Base-by-base conservation (phyloP, 192 early-diverging fungal genomes). In the Coemansia sp. region DNA sequence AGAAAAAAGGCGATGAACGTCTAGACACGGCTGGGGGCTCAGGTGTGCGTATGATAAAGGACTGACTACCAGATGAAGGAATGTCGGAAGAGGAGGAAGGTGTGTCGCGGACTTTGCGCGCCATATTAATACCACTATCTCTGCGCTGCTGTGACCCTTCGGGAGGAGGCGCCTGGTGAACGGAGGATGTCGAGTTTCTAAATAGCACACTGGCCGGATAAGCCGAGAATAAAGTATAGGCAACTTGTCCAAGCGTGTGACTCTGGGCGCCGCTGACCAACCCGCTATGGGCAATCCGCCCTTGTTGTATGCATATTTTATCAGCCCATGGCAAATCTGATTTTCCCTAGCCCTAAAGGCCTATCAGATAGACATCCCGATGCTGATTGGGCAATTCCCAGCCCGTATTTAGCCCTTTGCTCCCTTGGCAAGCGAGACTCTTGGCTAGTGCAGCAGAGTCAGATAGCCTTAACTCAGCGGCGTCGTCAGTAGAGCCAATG, bases 61-160 rank as follows among this genome's bases (percentile, higher is more conserved):
- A 18, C 43, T 45, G 43, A 45, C 43, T 45, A 45, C 6, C 43
- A 20, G 43, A 9, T 20, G 43, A 20, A 45, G 43, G 43, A 45
- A 45, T 45, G 18, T 8, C 18, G 43, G 43, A 45, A 21, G 42
- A 45, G 16, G 43, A 45, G 51, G 51, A 16, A 55, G 51, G 33
- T 55, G 26, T 16, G 14, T 26, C 51, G 51, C 51, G 51, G 51
- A 55, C 51, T 55, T 55, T 55, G 51, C 51, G 51, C 10, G 21
- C 10, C 26, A 55, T 55, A 7, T 26, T 28, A 33, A 55, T 33
- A 55, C 4, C 31, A n/a, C 31, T 55, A 1, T 55, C 51, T 26
- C 26, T 16, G 18, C 18, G 18, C 43, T 45, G 20, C 18, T 45
- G 18, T 9, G 43, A 20, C 43, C 43, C 8, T 45, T 20, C 18